Evolutionary conservation across 2,329 filamentous ascomycete genomes (phyloP).

Genomic region (Juglanconis juglandina): DNA sequence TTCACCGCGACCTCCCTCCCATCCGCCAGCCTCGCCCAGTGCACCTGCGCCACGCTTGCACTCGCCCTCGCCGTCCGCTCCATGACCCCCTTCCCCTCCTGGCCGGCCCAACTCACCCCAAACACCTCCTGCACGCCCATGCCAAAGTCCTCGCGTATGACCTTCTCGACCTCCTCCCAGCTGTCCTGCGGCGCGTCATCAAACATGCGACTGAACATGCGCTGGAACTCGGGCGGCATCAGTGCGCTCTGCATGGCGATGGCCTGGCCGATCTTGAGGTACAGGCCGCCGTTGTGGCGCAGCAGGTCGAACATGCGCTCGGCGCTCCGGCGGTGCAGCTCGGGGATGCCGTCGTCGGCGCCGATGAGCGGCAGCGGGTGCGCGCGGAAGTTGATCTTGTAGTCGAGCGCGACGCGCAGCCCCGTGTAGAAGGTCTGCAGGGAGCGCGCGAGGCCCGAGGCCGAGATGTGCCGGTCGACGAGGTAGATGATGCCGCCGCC

Average conservation of each 20-base stretch:
- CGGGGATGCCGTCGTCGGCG: constrained; percentile 60
- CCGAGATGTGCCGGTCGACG: constrained; percentile 72
- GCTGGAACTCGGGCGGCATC: constrained; percentile 88
- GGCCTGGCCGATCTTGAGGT: constrained; percentile 96
- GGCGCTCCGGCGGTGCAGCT: constrained; percentile 80
- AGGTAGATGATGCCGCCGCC: constrained; percentile 62
- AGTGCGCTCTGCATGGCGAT: constrained; percentile 98
- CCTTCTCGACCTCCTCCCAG: constrained; percentile 80
- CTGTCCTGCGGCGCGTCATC: constrained; percentile 93
- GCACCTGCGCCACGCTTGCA: constrained; percentile 93
- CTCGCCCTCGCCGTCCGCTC: constrained; percentile 64
- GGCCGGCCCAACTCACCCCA: constrained; percentile 75
- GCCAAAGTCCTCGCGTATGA: constrained; percentile 87
- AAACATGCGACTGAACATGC: constrained; percentile 96
- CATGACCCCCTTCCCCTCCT: constrained; percentile 64
- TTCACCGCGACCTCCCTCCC: constrained; percentile 93
- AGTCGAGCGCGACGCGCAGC: constrained; percentile 79
- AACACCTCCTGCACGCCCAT: constrained; percentile 85
- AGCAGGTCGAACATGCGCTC: constrained; percentile 78
- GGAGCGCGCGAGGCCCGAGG: constrained; percentile 73
- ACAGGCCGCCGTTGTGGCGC: constrained; percentile 83
- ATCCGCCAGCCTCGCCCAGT: constrained; percentile 84
- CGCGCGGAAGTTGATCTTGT: constrained; percentile 92
- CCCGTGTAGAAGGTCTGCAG: constrained; percentile 78
- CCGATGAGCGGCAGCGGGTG: constrained; percentile 57